Base-by-base conservation (phyloP, 1,284 basidiomycete species). In the Tylopilus sp. region DNA sequence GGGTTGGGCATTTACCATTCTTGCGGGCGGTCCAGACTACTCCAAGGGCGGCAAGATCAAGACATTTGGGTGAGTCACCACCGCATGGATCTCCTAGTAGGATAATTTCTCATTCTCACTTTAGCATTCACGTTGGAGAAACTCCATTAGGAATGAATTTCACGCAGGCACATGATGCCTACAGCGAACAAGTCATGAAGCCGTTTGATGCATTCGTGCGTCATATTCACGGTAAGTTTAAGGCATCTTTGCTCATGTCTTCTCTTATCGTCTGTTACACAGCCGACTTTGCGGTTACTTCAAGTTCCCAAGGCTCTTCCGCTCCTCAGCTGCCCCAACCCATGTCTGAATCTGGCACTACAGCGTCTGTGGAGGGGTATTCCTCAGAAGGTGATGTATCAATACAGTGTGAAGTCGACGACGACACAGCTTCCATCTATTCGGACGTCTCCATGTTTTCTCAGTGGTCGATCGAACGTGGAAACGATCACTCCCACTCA, bases 51-150 rank as follows among this genome's bases (percentile, higher is more conserved):
- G 41, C n/a, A 47, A 49, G 26, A 58, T 49, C n/a, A 44, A 49
- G 22, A 47, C 57, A 22, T 49, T 58, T 32, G 33, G 57, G 57
- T 49, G 22, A 29, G 41, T 15, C 13, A 29, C 24, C 39, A 44
- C 38, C 39, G 15, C 39, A 2, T n/a, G n/a, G n/a, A 56, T 56
- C 12, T 15, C 4, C 13, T 39, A 22, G 33, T 47, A 19, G 8
- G n/a, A n/a, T n/a, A n/a, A n/a, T n/a, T n/a, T n/a, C n/a, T n/a
- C 33, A 18, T 47, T 22, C 13, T 41, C 41, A 44, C 19, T 58
- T 29, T 26, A 58, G 57, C 41, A 47, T 58, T 19, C 57, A 58
- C 39, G 15, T 47, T 32, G 57, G 57, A 33, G 57, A 58, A 32
- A 58, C 57, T 16, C 9, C 39, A 8, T 22, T 47, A 19, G 57